Conservation (phyloP, 2,329 filamentous ascomycete species). For the Tolypocladium ophioglossoides region DNA sequence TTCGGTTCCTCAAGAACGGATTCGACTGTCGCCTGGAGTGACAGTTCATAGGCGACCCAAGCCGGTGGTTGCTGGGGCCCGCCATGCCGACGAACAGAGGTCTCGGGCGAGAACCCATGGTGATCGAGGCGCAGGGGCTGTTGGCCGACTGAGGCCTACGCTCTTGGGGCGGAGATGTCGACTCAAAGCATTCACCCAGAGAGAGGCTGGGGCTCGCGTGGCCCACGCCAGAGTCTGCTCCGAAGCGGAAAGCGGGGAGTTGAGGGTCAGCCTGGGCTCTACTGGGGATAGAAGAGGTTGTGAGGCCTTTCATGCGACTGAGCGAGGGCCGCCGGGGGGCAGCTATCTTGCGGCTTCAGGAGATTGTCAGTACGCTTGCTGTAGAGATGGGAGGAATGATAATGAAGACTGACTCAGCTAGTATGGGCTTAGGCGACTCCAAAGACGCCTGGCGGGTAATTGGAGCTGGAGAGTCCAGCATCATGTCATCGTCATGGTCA, state of each 20-base stretch:
- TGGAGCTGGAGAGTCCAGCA: conserved; percentile 46
- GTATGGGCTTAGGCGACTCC: conserved; percentile 37
- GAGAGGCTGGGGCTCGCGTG: conserved; percentile 39
- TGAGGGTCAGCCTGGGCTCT: conserved; percentile 53
- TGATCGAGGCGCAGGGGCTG: conserved; percentile 43
- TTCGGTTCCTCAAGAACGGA: conserved; percentile 65
- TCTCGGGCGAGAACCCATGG: conserved; percentile 52
- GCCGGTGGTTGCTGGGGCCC: conserved; percentile 43
- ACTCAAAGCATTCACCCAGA: conserved; percentile 69
- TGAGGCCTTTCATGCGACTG: conserved; percentile 62
- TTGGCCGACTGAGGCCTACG: conserved; percentile 49
- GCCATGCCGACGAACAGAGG: conserved; percentile 52
- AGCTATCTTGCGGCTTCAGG: conserved; percentile 51
- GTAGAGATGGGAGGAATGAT: conserved; percentile 7
- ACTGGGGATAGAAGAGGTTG: conserved; percentile 52
- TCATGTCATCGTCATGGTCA: conserved; percentile 32
- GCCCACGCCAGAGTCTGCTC: conserved; percentile 23
- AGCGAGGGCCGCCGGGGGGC: conserved; percentile 65
- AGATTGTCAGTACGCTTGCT: conserved; percentile 12
- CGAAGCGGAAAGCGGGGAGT: conserved; percentile 67
- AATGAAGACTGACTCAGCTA: conserved; percentile 39
- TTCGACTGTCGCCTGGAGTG: conserved; percentile 65
- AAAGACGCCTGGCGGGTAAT: conserved; percentile 34
- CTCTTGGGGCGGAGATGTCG: conserved; percentile 63
- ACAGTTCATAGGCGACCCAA: conserved; percentile 62